A percentile compares a stretch with the other conserved stretches of the same genome.
Conservation (phyloP, 2,329 filamentous ascomycete species). For the Scedosporium boydii region DNA sequence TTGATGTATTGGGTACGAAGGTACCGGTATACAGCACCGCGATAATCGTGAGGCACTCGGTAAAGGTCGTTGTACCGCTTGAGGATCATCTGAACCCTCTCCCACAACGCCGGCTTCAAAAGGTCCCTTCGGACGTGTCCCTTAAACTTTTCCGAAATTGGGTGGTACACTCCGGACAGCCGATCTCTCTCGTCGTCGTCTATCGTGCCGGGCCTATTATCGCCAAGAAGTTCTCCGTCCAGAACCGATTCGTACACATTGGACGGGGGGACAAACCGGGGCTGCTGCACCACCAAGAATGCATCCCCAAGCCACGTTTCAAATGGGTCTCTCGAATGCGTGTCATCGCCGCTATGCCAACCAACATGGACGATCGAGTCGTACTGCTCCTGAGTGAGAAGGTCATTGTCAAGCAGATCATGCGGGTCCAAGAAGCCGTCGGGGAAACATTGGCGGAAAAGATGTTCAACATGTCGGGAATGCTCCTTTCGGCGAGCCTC, state of each 20-base stretch:
- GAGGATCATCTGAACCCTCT: constrained; percentile 10
- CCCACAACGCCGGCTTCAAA: constrained; percentile 2
- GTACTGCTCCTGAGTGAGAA: constrained; percentile 56
- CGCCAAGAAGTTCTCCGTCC: constrained; percentile 1
- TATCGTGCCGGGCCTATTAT: background rate
- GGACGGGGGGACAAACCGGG: background rate
- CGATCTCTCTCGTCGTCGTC: constrained; percentile 29
- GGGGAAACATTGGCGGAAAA: constrained; percentile 29
- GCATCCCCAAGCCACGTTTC: constrained; percentile 2
- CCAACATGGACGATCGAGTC: constrained; percentile 41
- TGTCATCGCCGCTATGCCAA: background rate
- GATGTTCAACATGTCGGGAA: constrained; percentile 24
- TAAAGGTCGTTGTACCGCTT: constrained; percentile 42
- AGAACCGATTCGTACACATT: constrained; percentile 1
- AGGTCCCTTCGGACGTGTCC: background rate
- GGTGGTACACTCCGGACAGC: constrained; percentile 41
- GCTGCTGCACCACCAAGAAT: background rate
- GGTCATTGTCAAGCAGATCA: constrained; percentile 39
- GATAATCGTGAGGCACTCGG: constrained; percentile 41
- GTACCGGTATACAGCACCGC: constrained; percentile 58
- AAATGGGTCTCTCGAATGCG: background rate
- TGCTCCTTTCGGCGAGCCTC: constrained; percentile 14
- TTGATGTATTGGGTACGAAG: constrained; percentile 48
- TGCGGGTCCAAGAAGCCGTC: constrained; percentile 40
- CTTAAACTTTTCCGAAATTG: constrained; percentile 7